Evolutionary conservation across 192 early-diverging fungal genomes (phyloP).

Genomic region (Gryganskiella cystojenkinii): DNA sequence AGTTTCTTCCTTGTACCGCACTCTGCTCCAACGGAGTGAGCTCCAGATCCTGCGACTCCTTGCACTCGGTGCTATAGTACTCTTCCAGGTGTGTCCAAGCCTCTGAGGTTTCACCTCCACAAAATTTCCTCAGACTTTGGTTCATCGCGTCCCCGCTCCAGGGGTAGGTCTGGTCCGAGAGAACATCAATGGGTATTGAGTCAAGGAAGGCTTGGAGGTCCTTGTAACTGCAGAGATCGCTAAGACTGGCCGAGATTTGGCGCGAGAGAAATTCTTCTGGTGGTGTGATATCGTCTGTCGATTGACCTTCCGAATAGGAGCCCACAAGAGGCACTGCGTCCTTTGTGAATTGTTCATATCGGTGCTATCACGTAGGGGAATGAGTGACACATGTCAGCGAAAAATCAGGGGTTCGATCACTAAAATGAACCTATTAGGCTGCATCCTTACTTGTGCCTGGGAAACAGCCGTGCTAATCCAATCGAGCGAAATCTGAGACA

Average conservation of each 20-base stretch:
- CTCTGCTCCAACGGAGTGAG: conserved; percentile 8
- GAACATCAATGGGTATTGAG: conserved; percentile 22
- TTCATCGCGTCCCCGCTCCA: conserved; percentile 31
- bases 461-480: conserved; percentile 44
- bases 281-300: conserved; percentile 6
- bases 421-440: background rate
- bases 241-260: conserved; percentile 23
- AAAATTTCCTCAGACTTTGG: conserved; percentile 23
- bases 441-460: conserved; percentile 24
- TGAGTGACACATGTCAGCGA: background rate
- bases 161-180: conserved; percentile 17
- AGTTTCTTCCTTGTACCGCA: conserved; percentile 14
- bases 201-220: conserved; percentile 41
- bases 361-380: conserved; percentile 8
- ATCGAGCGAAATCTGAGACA: conserved; percentile 38
- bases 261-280: conserved; percentile 31
- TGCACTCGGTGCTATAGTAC: conserved; percentile 8
- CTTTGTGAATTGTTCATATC: conserved; percentile 36
- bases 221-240: conserved; percentile 35
- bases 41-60: conserved; percentile 2
- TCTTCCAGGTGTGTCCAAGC: conserved; percentile 36
- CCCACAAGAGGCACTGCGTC: conserved; percentile 20
- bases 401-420: background rate
- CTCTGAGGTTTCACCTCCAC: conserved; percentile 11
- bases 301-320: background rate